Evolutionary conservation across 1,284 basidiomycete species (phyloP).

Genomic region (Coniferiporia sulphurascens): DNA sequence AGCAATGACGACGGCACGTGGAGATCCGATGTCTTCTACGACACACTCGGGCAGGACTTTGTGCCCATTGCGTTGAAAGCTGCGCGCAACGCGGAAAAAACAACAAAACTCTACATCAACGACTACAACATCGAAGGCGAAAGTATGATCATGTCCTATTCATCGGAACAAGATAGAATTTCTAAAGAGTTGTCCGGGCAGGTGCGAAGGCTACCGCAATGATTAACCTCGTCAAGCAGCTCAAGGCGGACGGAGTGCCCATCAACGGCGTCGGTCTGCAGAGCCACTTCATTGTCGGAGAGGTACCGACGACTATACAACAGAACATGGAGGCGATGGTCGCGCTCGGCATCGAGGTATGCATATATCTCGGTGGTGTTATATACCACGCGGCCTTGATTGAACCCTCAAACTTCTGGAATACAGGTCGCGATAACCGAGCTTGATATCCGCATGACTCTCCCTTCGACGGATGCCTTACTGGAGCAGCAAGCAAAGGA

Average conservation of each 20-base stretch:
- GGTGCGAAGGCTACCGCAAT: conserved; percentile 42
- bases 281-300: conserved; percentile 47
- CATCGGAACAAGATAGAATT: not conserved
- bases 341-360: conserved; percentile 46
- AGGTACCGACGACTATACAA: conserved; percentile 35
- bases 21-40: conserved; percentile 32
- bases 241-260: conserved; percentile 40
- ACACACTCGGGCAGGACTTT: conserved; percentile 32
- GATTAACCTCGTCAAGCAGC: conserved; percentile 39
- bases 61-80: conserved; percentile 32
- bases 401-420: not conserved
- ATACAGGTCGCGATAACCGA: conserved; percentile 41
- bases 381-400: not conserved
- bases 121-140: conserved; percentile 33
- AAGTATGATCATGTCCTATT: conserved; percentile 4
- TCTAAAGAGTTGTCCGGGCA: not conserved
- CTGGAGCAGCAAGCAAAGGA: conserved; percentile 46
- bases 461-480: conserved; percentile 42
- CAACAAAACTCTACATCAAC: conserved; percentile 33
- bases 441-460: conserved; percentile 48
- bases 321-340: conserved; percentile 42
- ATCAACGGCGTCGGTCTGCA: conserved; percentile 49
- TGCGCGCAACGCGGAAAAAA: conserved; percentile 33
- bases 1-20: conserved; percentile 34
- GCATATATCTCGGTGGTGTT: not conserved